Percentiles rank a stretch among this genome's conserved stretches.
phyloP scores from a whole-genome alignment of 495 filamentous ascomycete species.

The Talaromyces borbonicus region DNA sequence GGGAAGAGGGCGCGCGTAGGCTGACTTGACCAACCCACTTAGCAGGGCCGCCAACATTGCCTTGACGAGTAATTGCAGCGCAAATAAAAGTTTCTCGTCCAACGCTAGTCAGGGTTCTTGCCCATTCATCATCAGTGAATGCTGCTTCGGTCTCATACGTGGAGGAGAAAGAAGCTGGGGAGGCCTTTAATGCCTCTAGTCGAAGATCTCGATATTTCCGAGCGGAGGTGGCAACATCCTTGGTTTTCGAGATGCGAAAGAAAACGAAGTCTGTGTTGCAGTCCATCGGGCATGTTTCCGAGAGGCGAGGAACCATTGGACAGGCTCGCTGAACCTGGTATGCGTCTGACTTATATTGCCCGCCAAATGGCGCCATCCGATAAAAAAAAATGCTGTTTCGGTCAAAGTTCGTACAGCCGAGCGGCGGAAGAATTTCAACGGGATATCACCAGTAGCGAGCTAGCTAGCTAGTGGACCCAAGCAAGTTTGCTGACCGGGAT shows the following conservation, averaged over 20 bases:
- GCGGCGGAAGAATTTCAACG: background rate
- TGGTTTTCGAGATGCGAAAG: slow-evolving; percentile 14
- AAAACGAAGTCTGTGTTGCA: slow-evolving; percentile 10
- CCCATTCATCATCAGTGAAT: slow-evolving; percentile 20
- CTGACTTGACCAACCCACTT: slow-evolving; percentile 28
- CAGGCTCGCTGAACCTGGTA: background rate
- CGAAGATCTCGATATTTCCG: slow-evolving; percentile 22
- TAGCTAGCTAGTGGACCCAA: background rate
- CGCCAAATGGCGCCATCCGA: background rate
- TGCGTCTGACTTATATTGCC: background rate
- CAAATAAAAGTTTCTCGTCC: slow-evolving; percentile 22
- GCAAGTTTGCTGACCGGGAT: background rate
- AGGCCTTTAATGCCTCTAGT: slow-evolving; percentile 13
- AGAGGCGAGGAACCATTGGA: background rate
- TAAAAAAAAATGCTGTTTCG: background rate
- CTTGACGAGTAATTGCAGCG: slow-evolving; percentile 13
- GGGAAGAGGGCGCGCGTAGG: slow-evolving; percentile 19
- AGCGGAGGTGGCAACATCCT: slow-evolving; percentile 11
- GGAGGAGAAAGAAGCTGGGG: slow-evolving; percentile 23
- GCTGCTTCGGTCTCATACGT: slow-evolving; percentile 24
- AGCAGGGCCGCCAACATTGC: slow-evolving; percentile 3
- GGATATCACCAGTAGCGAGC: too few relatives aligned
- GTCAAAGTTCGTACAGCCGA: background rate
- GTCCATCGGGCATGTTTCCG: background rate
- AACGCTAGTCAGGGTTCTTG: slow-evolving; percentile 11